phyloP scores from a whole-genome alignment of 345 rosid species.

The Iberis pinnata region DNA sequence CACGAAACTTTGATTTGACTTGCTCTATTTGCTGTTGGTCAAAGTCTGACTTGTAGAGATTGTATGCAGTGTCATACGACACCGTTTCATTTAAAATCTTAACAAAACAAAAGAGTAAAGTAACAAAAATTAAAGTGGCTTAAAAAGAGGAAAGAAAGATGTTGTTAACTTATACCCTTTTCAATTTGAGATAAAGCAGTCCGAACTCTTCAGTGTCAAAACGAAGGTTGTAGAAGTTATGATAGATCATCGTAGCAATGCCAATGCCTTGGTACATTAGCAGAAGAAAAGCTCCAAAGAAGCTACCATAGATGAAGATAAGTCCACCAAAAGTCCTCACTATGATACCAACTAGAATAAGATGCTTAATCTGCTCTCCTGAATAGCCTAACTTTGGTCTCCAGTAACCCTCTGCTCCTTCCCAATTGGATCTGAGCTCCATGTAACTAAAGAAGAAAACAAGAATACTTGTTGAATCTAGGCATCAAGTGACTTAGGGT shows the following conservation, averaged over 20 bases:
- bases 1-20: slow-evolving; percentile 22
- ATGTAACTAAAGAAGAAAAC: slow-evolving; percentile 24
- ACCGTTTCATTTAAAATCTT: slow-evolving; percentile 26
- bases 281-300: slow-evolving; percentile 32
- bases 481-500: too few relatives aligned
- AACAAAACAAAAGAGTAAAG: too few relatives aligned
- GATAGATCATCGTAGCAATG: slow-evolving; percentile 23
- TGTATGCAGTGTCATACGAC: slow-evolving; percentile 19
- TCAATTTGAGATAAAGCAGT: slow-evolving; percentile 21
- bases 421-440: slow-evolving; percentile 27
- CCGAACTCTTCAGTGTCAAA: slow-evolving; percentile 23
- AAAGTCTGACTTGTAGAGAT: slow-evolving; percentile 28
- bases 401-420: slow-evolving; percentile 21
- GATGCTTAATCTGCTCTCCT: slow-evolving; percentile 27
- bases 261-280: slow-evolving; percentile 27
- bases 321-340: slow-evolving; percentile 27
- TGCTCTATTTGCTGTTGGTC: slow-evolving; percentile 19
- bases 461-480: too few relatives aligned
- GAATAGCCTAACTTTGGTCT: slow-evolving; percentile 28
- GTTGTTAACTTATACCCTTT: slow-evolving; percentile 17
- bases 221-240: slow-evolving; percentile 28
- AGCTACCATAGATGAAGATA: slow-evolving; percentile 31
- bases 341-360: slow-evolving; percentile 22
- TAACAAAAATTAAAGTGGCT: background rate
- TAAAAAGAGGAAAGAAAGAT: background rate